Conservation (phyloP, 371 early-diverging fungal genomes). For the Synchytrium microbalum region DNA sequence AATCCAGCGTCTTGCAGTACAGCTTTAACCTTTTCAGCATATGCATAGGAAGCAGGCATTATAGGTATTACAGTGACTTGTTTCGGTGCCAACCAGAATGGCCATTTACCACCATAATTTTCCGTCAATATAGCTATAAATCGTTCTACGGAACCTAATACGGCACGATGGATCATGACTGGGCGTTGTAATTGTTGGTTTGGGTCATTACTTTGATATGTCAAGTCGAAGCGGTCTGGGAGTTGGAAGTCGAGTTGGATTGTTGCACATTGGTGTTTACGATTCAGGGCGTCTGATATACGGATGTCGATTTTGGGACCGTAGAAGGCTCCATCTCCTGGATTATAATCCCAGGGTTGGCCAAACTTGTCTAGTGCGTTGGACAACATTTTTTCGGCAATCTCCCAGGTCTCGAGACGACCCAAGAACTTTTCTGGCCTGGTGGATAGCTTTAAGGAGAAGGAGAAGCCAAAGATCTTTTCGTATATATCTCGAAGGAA, state of each 20-base stretch:
- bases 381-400: constrained; percentile 43
- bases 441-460: constrained; percentile 53
- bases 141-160: constrained; percentile 88
- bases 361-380: constrained; percentile 36
- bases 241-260: constrained; percentile 81
- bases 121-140: constrained; percentile 94
- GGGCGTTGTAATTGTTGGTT: constrained; percentile 49
- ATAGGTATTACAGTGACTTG: constrained; percentile 52
- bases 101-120: constrained; percentile 77
- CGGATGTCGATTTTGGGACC: constrained; percentile 64
- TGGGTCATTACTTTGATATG: constrained; percentile 49
- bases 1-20: constrained; percentile 20
- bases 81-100: constrained; percentile 61
- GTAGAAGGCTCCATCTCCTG: constrained; percentile 62
- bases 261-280: constrained; percentile 56
- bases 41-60: constrained; percentile 13
- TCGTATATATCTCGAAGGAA: constrained; percentile 78
- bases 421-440: constrained; percentile 56
- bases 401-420: constrained; percentile 45
- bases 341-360: constrained; percentile 25
- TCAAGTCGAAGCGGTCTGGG: constrained; percentile 81
- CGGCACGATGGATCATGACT: constrained; percentile 94
- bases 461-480: constrained; percentile 44
- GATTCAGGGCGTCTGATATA: constrained; percentile 45
- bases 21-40: constrained; percentile 28